Percentiles rank a stretch among this genome's conserved stretches.
Conservation (phyloP, 2,329 filamentous ascomycete genomes). For the Aspergillus fructus region DNA sequence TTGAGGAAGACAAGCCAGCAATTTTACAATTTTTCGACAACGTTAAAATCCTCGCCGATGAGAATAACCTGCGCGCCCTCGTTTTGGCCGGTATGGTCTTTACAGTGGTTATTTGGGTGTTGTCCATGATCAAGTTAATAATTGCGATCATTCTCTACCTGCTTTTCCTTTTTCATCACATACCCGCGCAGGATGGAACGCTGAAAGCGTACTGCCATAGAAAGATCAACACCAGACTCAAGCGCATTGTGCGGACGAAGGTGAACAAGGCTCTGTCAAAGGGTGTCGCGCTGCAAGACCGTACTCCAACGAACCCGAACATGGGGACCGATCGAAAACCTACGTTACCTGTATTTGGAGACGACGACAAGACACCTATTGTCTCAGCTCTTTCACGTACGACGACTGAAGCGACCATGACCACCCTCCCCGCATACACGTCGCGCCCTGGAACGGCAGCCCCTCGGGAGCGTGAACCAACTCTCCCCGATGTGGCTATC, state of each 20-base stretch:
- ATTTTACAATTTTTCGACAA: conserved; percentile 81
- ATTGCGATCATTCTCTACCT: conserved; percentile 76
- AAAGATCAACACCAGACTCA: conserved; percentile 84
- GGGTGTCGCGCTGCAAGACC: conserved; percentile 60
- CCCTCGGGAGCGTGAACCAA: conserved; percentile 28
- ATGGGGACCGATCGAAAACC: conserved; percentile 36
- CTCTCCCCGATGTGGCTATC: conserved; percentile 40
- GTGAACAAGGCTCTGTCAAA: conserved; percentile 86
- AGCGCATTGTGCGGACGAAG: conserved; percentile 79
- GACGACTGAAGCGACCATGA: conserved; percentile 63
- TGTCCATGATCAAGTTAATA: conserved; percentile 73
- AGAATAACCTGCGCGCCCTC: conserved; percentile 75
- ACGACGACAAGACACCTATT: conserved; percentile 37
- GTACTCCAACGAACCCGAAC: conserved; percentile 46
- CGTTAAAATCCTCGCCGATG: conserved; percentile 67
- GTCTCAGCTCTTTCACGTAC: conserved; percentile 34
- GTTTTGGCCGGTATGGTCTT: conserved; percentile 91
- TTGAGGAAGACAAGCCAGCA: conserved; percentile 59
- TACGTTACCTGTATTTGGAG: conserved; percentile 64
- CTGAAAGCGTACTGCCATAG: conserved; percentile 83
- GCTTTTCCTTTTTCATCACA: conserved; percentile 88
- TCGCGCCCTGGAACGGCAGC: conserved; percentile 59
- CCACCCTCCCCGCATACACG: conserved; percentile 63
- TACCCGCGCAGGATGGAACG: conserved; percentile 76
- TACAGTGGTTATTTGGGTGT: conserved; percentile 83